These are phyloP conservation scores for Verticillium dahliae DNA, from an alignment of 2,329 filamentous ascomycete species.

Conservation along the genomic window DNA sequence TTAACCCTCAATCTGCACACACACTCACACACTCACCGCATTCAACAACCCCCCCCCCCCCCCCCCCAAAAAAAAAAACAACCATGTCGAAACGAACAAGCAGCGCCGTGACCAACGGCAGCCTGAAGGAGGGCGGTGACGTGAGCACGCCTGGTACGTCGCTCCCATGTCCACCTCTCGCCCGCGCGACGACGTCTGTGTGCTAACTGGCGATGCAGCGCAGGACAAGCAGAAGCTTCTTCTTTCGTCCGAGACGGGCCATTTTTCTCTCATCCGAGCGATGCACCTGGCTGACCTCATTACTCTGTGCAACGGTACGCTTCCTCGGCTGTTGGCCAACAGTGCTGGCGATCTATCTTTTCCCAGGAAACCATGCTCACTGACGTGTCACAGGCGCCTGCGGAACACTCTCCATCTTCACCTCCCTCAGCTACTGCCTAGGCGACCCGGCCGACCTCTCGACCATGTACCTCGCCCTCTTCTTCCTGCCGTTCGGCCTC, in stretches of 20 bases:
- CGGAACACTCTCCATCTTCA: conserved; percentile 92
- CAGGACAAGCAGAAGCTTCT: conserved; percentile 72
- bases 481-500: conserved; percentile 82
- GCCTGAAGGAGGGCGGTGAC: conserved; percentile 18
- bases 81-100: conserved; percentile 59
- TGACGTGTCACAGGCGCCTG: conserved; percentile 35
- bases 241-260: conserved; percentile 61
- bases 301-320: conserved; percentile 69
- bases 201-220: conserved; percentile 28
- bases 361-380: neutral
- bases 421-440: conserved; percentile 87
- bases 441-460: conserved; percentile 57
- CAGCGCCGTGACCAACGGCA: conserved; percentile 39
- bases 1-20: neutral
- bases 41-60: too few species aligned
- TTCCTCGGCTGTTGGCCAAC: neutral
- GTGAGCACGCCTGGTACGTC: conserved; percentile 25
- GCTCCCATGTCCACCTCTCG: neutral
- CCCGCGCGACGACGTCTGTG: neutral
- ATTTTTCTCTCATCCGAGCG: conserved; percentile 63
- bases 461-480: conserved; percentile 76
- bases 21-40: neutral
- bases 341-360: too few species aligned
- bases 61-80: too few species aligned
- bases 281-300: conserved; percentile 80